Evolutionary conservation across 768 basidiomycete genomes (phyloP).

Genomic region (Podaxis sp.): DNA sequence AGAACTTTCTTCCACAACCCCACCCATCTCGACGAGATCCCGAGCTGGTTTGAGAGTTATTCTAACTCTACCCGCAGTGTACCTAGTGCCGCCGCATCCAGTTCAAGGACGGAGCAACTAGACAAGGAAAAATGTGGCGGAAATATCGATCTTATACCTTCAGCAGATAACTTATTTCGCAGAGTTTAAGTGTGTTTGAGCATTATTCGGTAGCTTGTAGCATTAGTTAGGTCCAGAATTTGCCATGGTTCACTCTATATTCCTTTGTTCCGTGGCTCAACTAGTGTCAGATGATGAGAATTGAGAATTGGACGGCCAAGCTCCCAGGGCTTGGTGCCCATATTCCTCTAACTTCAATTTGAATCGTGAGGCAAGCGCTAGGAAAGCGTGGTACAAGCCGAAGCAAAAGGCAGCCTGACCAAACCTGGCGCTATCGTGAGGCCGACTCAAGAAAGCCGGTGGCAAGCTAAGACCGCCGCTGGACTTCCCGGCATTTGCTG

Average conservation of each 20-base stretch:
- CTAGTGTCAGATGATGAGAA: background rate
- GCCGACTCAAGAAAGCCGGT: too few species aligned
- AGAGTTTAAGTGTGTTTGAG: background rate
- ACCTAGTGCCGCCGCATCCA: background rate
- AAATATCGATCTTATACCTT: constrained; percentile 1
- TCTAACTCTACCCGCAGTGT: background rate
- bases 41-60: constrained; percentile 20
- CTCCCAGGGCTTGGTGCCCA: too few species aligned
- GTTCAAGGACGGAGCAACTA: background rate
- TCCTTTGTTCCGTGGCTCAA: background rate
- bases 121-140: constrained; percentile 1
- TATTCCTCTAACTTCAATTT: too few species aligned
- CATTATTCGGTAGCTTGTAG: background rate
- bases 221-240: background rate
- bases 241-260: background rate
- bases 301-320: background rate
- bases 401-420: too few species aligned
- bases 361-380: too few species aligned
- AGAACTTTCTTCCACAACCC: constrained; percentile 16
- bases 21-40: constrained; percentile 16
- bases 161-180: constrained; percentile 8
- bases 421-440: too few species aligned
- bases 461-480: too few species aligned
- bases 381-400: too few species aligned
- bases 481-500: too few species aligned